phyloP scores from a whole-genome alignment of 768 basidiomycete genomes.

The Russula sp. region DNA sequence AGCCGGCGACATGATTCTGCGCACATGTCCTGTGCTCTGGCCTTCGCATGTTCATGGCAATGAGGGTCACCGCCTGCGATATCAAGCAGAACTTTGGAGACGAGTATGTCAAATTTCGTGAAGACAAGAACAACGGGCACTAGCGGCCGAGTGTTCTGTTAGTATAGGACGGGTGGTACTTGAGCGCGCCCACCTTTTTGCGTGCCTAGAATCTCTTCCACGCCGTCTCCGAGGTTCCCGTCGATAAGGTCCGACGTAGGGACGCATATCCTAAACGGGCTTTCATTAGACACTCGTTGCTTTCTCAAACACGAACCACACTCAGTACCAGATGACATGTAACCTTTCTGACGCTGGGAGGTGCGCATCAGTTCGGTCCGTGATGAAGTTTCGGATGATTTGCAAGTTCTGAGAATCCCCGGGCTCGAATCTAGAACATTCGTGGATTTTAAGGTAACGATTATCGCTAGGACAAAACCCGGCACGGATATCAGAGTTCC shows the following conservation, averaged over 20 bases:
- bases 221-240: background rate
- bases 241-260: background rate
- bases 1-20: too few relatives aligned
- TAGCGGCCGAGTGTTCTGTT: too few relatives aligned
- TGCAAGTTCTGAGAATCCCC: background rate
- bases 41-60: too few relatives aligned
- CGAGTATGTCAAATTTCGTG: too few relatives aligned
- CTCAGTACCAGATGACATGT: conserved; percentile 12
- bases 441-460: background rate
- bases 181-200: too few relatives aligned
- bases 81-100: too few relatives aligned
- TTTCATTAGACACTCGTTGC: background rate
- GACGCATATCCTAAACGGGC: conserved; percentile 5
- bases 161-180: too few relatives aligned
- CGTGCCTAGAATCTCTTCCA: background rate
- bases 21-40: too few relatives aligned
- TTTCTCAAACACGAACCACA: background rate
- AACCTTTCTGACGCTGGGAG: background rate
- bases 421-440: background rate
- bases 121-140: too few relatives aligned
- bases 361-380: background rate
- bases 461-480: background rate
- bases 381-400: background rate
- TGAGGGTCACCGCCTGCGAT: too few relatives aligned
- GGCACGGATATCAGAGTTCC: background rate